Conservation (phyloP, 495 filamentous ascomycete genomes). For the Aspergillus kassunensis region DNA sequence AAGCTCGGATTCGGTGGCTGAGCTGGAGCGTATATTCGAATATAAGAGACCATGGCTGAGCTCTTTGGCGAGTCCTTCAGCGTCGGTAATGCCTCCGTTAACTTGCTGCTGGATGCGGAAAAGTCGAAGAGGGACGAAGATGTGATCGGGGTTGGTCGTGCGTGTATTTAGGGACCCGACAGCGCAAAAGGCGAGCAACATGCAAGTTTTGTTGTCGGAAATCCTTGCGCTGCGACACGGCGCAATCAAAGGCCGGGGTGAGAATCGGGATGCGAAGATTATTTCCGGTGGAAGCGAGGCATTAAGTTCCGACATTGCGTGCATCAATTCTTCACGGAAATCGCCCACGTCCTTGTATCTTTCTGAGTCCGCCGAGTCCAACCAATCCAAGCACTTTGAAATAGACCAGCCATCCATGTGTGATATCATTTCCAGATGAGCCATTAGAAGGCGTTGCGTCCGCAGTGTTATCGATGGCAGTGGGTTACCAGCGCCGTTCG, state of each 20-base stretch:
- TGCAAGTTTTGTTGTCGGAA: constrained; percentile 27
- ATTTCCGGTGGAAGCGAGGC: constrained; percentile 42
- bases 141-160: constrained; percentile 34
- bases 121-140: constrained; percentile 50
- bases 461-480: constrained; percentile 63
- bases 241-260: constrained; percentile 43
- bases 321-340: constrained; percentile 40
- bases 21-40: constrained; percentile 28
- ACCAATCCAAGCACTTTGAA: constrained; percentile 44
- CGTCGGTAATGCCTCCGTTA: constrained; percentile 46
- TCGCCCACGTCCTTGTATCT: constrained; percentile 29
- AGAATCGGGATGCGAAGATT: constrained; percentile 45
- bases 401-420: constrained; percentile 57
- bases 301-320: constrained; percentile 39
- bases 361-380: constrained; percentile 33
- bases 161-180: constrained; percentile 50
- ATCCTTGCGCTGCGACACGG: constrained; percentile 30
- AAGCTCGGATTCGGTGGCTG: constrained; percentile 26
- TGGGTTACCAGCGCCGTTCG: constrained; percentile 57
- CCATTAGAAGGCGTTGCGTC: constrained; percentile 50
- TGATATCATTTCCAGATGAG: constrained; percentile 55
- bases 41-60: constrained; percentile 29
- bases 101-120: constrained; percentile 56
- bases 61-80: constrained; percentile 47
- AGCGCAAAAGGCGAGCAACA: constrained; percentile 52